phyloP scores from a whole-genome alignment of 805 yeast species.

The Tetrapisispora fleetii region DNA sequence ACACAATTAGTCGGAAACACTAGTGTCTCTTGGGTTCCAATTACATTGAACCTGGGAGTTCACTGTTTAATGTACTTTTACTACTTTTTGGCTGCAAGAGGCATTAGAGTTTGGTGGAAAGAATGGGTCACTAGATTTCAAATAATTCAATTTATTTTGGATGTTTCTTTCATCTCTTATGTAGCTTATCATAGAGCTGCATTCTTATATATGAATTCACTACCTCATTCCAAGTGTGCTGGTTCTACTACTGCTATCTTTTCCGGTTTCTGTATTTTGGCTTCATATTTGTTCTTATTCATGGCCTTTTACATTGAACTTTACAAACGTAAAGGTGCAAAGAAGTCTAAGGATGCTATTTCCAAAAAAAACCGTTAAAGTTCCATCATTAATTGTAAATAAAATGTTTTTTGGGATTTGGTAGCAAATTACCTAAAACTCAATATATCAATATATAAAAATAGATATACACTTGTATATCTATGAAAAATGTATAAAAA shows the following conservation, averaged over 20 bases:
- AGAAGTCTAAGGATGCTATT: constrained; percentile 13
- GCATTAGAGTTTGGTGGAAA: constrained; percentile 98
- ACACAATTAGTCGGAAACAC: constrained; percentile 87
- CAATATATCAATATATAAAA: background rate
- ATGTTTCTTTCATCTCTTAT: constrained; percentile 82
- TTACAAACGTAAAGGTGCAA: constrained; percentile 51
- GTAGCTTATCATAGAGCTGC: constrained; percentile 68
- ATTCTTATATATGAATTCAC: constrained; percentile 27
- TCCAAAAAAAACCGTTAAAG: background rate
- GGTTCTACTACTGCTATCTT: constrained; percentile 65
- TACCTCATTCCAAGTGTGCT: constrained; percentile 59
- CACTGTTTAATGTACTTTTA: constrained; percentile 98
- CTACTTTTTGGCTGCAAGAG: constrained; percentile 86
- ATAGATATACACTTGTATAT: background rate
- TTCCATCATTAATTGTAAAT: background rate
- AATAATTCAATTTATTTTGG: constrained; percentile 85
- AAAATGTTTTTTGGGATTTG: background rate
- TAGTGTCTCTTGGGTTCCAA: constrained; percentile 92
- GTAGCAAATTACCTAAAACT: background rate
- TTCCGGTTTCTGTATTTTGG: constrained; percentile 65
- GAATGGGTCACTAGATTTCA: constrained; percentile 97
- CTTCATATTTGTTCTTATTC: constrained; percentile 66
- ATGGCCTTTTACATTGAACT: constrained; percentile 71
- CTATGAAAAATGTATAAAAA: too few species aligned
- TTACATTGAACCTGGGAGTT: constrained; percentile 77